Conservation (phyloP, 2,329 filamentous ascomycete genomes). For the Simplicillium sp. region DNA sequence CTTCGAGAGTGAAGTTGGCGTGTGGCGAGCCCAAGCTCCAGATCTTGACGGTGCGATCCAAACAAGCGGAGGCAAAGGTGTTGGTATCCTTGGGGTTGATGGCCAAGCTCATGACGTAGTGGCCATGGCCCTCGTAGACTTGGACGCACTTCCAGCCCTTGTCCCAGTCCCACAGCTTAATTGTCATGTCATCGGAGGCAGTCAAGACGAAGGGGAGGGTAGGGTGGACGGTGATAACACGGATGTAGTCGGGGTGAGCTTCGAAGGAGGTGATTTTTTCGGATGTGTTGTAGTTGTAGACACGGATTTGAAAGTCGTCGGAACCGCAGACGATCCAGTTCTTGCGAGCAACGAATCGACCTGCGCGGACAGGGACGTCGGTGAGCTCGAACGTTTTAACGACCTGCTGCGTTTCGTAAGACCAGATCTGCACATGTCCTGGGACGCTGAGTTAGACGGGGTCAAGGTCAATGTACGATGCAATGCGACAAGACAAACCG, state of each 20-base stretch:
- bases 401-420: slow-evolving; percentile 90
- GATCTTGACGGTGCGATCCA: slow-evolving; percentile 95
- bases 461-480: neutral
- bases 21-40: slow-evolving; percentile 93
- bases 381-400: slow-evolving; percentile 99
- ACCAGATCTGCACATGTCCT: slow-evolving; percentile 99
- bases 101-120: slow-evolving; percentile 92
- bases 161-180: slow-evolving; percentile 99
- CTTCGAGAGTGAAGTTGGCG: slow-evolving; percentile 93
- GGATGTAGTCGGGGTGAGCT: slow-evolving; percentile 96
- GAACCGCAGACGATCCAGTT: slow-evolving; percentile 98
- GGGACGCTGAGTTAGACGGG: slow-evolving; percentile 1
- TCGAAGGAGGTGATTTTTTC: slow-evolving; percentile 98
- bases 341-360: slow-evolving; percentile 93
- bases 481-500: slow-evolving; percentile 43
- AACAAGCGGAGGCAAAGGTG: slow-evolving; percentile 82
- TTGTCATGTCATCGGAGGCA: slow-evolving; percentile 96
- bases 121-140: slow-evolving; percentile 90
- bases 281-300: slow-evolving; percentile 99
- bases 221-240: slow-evolving; percentile 90
- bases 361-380: slow-evolving; percentile 93
- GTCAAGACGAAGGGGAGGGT: slow-evolving; percentile 93
- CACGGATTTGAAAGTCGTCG: slow-evolving; percentile 78
- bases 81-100: slow-evolving; percentile 98
- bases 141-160: slow-evolving; percentile 97